Conservation (phyloP, 306 rosid species). For the Carpinus fangiana region DNA sequence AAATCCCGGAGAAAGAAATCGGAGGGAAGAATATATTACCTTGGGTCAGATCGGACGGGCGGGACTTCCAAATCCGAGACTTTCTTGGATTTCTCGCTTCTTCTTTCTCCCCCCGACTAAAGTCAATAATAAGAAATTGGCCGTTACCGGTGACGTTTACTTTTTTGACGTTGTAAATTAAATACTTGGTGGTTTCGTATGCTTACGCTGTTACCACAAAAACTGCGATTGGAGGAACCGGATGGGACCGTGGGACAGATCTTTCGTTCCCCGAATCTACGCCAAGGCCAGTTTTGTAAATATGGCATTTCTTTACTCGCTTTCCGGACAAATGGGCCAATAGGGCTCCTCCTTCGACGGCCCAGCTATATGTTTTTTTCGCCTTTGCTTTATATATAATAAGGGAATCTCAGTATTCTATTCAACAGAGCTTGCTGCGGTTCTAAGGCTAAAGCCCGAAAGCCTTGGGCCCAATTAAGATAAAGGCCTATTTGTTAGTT, state of each 20-base stretch:
- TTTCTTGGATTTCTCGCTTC: not conserved
- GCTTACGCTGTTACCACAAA: not conserved
- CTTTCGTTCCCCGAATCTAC: not conserved
- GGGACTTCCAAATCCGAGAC: not conserved
- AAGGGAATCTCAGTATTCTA: no score
- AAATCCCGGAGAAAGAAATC: not conserved
- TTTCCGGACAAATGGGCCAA: no score
- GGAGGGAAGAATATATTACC: not conserved
- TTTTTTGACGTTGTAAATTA: not conserved
- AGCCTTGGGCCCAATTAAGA: no score
- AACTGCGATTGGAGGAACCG: not conserved
- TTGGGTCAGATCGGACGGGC: not conserved
- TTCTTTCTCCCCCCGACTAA: not conserved
- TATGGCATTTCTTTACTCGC: no score
- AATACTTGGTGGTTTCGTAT: not conserved
- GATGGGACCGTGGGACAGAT: no score
- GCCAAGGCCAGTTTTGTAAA: not conserved
- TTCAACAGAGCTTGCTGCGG: no score
- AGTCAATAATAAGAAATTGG: not conserved
- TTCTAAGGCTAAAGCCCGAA: no score
- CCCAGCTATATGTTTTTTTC: no score
- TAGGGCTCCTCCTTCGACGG: no score
- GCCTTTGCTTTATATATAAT: no score
- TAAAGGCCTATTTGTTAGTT: no score
- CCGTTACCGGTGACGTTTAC: not conserved